Percentiles rank a stretch among this genome's conserved stretches.
phyloP scores from a whole-genome alignment of 257 asterid species.

The Solanum appendiculatum region DNA sequence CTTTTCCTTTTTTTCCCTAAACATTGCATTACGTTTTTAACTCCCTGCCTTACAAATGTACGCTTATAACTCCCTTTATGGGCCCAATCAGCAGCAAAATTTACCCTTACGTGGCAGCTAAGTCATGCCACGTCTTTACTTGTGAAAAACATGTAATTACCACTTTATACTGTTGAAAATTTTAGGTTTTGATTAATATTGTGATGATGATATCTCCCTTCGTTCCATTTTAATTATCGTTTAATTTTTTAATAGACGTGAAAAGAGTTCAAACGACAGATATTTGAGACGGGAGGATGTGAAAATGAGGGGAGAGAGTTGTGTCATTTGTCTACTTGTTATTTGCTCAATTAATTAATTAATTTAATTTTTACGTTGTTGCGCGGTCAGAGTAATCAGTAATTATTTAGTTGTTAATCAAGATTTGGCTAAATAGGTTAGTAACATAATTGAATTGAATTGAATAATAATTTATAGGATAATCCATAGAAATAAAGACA shows the following conservation, averaged over 20 bases:
- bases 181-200: background rate
- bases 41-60: background rate
- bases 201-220: background rate
- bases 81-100: background rate
- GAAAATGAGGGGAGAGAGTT: background rate
- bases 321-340: background rate
- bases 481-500: background rate
- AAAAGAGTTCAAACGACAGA: fast-evolving
- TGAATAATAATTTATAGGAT: background rate
- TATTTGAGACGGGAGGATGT: background rate
- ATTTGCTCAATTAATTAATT: background rate
- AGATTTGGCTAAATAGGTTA: background rate
- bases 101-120: constrained; percentile 18
- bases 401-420: background rate
- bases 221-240: background rate
- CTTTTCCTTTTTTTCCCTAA: background rate
- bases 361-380: background rate
- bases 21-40: background rate
- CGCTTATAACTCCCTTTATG: background rate
- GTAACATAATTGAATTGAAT: background rate
- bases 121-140: constrained; percentile 7
- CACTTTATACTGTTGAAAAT: background rate
- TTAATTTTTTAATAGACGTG: background rate
- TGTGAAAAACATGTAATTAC: background rate
- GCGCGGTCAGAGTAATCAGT: background rate